phyloP scores from a whole-genome alignment of 192 early-diverging fungal species.

The Phycomyces nitens region DNA sequence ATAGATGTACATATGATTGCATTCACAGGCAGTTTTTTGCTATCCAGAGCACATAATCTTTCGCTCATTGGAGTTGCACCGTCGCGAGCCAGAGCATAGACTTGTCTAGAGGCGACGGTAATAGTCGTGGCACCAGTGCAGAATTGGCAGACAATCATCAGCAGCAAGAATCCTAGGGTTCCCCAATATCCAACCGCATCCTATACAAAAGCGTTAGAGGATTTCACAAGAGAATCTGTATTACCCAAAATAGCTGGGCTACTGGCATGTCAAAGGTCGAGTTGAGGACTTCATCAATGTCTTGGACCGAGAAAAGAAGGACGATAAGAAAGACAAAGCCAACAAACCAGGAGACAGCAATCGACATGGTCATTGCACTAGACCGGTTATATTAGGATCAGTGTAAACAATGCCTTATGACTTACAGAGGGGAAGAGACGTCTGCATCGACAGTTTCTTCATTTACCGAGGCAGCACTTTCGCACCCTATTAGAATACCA shows the following conservation, averaged over 20 bases:
- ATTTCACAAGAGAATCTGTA: background rate
- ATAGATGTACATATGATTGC: constrained; percentile 7
- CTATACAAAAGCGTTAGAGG: constrained; percentile 16
- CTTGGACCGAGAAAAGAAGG: constrained; percentile 31
- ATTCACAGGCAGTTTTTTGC: constrained; percentile 14
- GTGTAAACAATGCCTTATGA: background rate
- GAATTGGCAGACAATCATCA: constrained; percentile 45
- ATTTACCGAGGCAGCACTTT: constrained; percentile 30
- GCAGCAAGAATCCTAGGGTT: constrained; percentile 34
- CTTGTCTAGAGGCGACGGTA: constrained; percentile 42
- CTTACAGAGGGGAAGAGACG: constrained; percentile 27
- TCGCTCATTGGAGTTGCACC: constrained; percentile 27
- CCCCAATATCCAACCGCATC: constrained; percentile 41
- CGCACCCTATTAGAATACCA: no score
- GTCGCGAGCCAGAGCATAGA: constrained; percentile 53
- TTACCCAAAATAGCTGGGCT: constrained; percentile 33
- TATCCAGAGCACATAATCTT: constrained; percentile 2
- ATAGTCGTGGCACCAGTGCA: constrained; percentile 43
- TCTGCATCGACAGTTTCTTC: constrained; percentile 35
- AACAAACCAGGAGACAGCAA: constrained; percentile 28
- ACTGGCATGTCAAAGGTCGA: constrained; percentile 24
- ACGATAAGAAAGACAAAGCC: constrained; percentile 21
- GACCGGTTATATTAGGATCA: background rate
- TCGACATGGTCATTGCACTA: constrained; percentile 28
- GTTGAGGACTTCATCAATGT: constrained; percentile 15